Percentiles rank a stretch among this genome's conserved stretches.
Conservation (phyloP, 2,329 filamentous ascomycete genomes). For the Exophiala calicioides region DNA sequence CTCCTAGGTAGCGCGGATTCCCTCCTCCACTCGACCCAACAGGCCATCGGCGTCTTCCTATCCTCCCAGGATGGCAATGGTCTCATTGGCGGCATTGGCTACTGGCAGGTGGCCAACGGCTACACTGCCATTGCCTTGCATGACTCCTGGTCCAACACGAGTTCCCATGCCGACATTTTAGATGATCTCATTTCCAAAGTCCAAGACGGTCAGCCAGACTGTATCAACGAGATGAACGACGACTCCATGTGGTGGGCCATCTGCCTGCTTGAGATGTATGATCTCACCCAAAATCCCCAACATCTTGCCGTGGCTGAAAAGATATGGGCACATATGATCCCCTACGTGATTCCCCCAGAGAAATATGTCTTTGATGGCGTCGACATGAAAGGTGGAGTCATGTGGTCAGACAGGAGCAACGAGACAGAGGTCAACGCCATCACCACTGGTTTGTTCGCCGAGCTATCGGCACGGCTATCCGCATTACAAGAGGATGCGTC, state of each 20-base stretch:
- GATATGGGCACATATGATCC: slow-evolving; percentile 22
- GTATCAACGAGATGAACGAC: slow-evolving; percentile 27
- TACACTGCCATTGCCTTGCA: slow-evolving; percentile 27
- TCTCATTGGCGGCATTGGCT: slow-evolving; percentile 21
- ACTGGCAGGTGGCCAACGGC: slow-evolving; percentile 28
- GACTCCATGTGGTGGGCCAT: slow-evolving; percentile 29
- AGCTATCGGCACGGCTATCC: slow-evolving; percentile 22
- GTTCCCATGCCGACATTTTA: slow-evolving; percentile 7
- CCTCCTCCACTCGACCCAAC: slow-evolving; percentile 14
- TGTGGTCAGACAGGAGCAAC: slow-evolving; percentile 23
- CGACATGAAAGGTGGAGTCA: slow-evolving; percentile 26
- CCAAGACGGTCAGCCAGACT: slow-evolving; percentile 13
- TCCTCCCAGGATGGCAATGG: slow-evolving; percentile 19
- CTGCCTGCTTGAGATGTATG: slow-evolving; percentile 19
- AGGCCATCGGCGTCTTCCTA: slow-evolving; percentile 24
- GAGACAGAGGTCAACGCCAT: slow-evolving; percentile 24
- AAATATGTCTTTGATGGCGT: slow-evolving; percentile 14
- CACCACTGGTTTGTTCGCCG: slow-evolving; percentile 24
- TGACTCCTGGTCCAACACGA: slow-evolving; percentile 22
- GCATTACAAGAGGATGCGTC: background rate
- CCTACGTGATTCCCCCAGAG: slow-evolving; percentile 14
- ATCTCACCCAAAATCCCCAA: slow-evolving; percentile 7
- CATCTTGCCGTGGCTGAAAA: slow-evolving; percentile 11
- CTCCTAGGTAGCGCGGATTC: slow-evolving; percentile 5
- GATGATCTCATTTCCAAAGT: slow-evolving; percentile 18